Conservation (phyloP, 2,329 filamentous ascomycete genomes). For the Fusarium hostae region DNA sequence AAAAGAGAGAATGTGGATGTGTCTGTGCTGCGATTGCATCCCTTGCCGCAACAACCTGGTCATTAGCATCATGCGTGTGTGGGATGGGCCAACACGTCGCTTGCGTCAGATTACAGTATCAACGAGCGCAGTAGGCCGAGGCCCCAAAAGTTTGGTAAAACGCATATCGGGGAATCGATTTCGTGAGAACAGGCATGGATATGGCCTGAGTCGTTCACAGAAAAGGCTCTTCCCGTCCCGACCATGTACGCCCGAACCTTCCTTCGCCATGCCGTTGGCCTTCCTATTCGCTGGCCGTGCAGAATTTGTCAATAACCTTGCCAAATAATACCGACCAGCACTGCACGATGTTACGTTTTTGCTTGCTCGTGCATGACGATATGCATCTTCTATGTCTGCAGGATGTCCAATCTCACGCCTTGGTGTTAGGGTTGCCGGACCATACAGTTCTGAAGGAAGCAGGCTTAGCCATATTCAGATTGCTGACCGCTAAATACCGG, state of each 20-base stretch:
- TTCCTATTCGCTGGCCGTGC: constrained; percentile 22
- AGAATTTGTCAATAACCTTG: constrained; percentile 19
- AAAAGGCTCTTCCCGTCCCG: constrained; percentile 52
- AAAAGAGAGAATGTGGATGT: neutral
- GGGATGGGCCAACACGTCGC: constrained; percentile 11
- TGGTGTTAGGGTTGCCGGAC: constrained; percentile 12
- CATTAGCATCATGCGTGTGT: constrained; percentile 6
- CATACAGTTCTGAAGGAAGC: constrained; percentile 7
- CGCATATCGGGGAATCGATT: constrained; percentile 15
- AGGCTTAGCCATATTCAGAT: constrained; percentile 23
- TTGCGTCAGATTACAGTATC: constrained; percentile 24
- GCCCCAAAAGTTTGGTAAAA: constrained; percentile 13
- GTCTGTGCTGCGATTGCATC: constrained; percentile 1
- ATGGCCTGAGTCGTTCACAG: constrained; percentile 42
- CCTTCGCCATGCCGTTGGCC: constrained; percentile 12
- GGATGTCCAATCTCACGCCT: constrained; percentile 17
- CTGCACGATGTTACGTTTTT: constrained; percentile 40
- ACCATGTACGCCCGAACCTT: constrained; percentile 41
- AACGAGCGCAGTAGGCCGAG: constrained; percentile 15
- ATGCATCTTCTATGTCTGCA: constrained; percentile 18
- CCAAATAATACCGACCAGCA: constrained; percentile 22
- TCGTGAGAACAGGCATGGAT: constrained; percentile 26
- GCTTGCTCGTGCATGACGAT: constrained; percentile 25
- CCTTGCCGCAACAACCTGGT: neutral
- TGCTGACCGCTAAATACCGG: constrained; percentile 25